Conservation (phyloP, 371 early-diverging fungal species). For the Mortierella sp. region DNA sequence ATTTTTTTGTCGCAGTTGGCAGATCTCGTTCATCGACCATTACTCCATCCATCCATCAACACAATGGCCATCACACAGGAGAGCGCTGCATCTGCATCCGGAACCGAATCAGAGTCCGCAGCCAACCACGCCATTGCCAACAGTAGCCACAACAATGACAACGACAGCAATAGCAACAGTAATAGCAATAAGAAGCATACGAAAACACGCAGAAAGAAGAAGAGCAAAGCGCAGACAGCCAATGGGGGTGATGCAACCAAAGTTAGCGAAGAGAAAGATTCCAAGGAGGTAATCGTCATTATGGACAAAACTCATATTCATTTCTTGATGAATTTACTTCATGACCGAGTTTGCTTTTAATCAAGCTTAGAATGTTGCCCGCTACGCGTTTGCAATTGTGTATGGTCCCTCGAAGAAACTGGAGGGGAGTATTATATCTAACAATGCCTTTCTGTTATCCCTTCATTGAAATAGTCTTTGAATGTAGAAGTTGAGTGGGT, state of each 20-base stretch:
- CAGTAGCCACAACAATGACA: slow-evolving; percentile 9
- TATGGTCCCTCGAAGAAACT: too few relatives aligned
- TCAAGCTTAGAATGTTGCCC: background rate
- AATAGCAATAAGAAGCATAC: slow-evolving; percentile 24
- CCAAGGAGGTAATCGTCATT: slow-evolving; percentile 17
- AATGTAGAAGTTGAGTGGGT: slow-evolving; percentile 51
- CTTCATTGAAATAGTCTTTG: slow-evolving; percentile 14
- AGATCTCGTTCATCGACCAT: too few relatives aligned
- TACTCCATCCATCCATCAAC: background rate
- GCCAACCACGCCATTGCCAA: slow-evolving; percentile 1
- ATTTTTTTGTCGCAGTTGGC: too few relatives aligned
- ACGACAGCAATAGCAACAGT: slow-evolving; percentile 3
- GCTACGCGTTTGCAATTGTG: too few relatives aligned
- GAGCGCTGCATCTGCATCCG: slow-evolving; percentile 21
- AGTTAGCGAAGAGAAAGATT: slow-evolving; percentile 10
- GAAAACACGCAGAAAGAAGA: slow-evolving; percentile 47
- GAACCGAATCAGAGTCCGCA: slow-evolving; percentile 32
- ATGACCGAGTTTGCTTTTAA: background rate
- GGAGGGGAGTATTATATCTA: too few relatives aligned
- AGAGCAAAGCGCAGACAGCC: slow-evolving; percentile 15
- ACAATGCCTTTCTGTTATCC: background rate
- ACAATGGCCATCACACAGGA: slow-evolving; percentile 43
- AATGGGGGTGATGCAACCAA: slow-evolving; percentile 2
- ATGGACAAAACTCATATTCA: too few relatives aligned
- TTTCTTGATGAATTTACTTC: too few relatives aligned